Base-by-base conservation (phyloP, 2,329 filamentous ascomycete genomes). In the Parastagonospora avenae region DNA sequence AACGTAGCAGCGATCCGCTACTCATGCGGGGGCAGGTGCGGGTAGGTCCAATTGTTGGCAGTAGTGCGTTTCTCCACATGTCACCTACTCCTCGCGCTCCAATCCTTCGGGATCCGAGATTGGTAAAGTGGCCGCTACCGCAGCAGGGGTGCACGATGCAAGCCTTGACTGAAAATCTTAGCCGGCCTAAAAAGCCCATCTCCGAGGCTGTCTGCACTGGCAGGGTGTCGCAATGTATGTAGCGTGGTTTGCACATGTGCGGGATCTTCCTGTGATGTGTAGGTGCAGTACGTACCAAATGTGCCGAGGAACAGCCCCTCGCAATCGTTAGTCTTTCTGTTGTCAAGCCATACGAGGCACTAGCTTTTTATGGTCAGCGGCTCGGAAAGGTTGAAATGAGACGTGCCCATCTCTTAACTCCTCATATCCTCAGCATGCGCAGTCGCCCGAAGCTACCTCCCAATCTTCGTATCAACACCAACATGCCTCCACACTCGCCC, bases 341-440 rank as follows among this genome's bases (percentile, higher is more conserved):
- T 24, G 19, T 24, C 19, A 55, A 52, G 42, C 37, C 42, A n/a
- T n/a, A n/a, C n/a, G n/a, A n/a, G n/a, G n/a, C n/a, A 24, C 19
- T 24, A 24, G 19, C 30, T 32, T 10, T 10, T 11, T 32, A n/a
- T 32, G 30, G n/a, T 32, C 30, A 32, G 30, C 9, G 30, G 10
- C n/a, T 8, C 30, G 9, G 30, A 32, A 11, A 11, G 10, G 30
- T 32, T n/a, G 30, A 32, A 32, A 24, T 24, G 43, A 46, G 19
- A 24, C 19, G 19, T 24, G 19, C 19, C 11, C 42, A 43, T 50
- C 42, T 51, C 60, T 55, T 50, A 55, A 55, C 52, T 53, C 55
- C 55, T 66, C 58, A 67, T 65, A 69, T 64, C 55, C 50, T 62
- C 67, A 71, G 63, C 52, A 72, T 72, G 70, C 68, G 64, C 63